Conservation (phyloP, 192 early-diverging fungal genomes). For the Rhizophagus sp. region DNA sequence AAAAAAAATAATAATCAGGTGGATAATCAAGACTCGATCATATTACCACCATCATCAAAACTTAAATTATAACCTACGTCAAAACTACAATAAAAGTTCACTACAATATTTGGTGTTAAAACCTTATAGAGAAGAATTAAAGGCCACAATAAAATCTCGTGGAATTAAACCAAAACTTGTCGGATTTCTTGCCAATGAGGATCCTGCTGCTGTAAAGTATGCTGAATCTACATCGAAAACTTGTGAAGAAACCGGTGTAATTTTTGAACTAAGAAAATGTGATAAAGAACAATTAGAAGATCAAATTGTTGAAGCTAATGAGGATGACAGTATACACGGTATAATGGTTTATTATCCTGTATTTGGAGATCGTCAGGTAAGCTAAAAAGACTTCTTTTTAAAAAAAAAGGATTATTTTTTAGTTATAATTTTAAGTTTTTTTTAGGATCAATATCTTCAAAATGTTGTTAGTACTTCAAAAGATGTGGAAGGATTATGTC, state of each 20-base stretch:
- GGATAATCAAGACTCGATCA: neutral
- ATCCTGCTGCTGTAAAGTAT: conserved; percentile 90
- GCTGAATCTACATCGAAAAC: conserved; percentile 95
- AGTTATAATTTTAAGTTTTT: neutral
- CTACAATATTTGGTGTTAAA: conserved; percentile 11
- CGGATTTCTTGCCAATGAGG: conserved; percentile 94
- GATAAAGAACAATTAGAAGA: conserved; percentile 83
- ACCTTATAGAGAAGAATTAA: conserved; percentile 54
- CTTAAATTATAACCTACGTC: neutral
- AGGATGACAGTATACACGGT: conserved; percentile 82
- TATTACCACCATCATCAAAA: neutral
- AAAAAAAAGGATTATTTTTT: neutral
- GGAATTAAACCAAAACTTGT: conserved; percentile 74
- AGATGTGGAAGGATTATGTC: conserved; percentile 97
- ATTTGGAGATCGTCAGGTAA: conserved; percentile 86
- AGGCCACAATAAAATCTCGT: conserved; percentile 64
- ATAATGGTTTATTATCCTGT: conserved; percentile 99
- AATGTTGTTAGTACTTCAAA: conserved; percentile 86
- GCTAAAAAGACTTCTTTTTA: neutral
- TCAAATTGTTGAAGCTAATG: conserved; percentile 84
- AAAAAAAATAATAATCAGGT: neutral
- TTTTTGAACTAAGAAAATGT: conserved; percentile 88
- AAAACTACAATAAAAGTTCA: neutral
- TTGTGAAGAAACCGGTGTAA: conserved; percentile 85
- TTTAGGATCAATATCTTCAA: conserved; percentile 88